These are phyloP conservation scores for Atkinsonella texensis DNA, from an alignment of 2,329 filamentous ascomycete species.

Conservation along the genomic window DNA sequence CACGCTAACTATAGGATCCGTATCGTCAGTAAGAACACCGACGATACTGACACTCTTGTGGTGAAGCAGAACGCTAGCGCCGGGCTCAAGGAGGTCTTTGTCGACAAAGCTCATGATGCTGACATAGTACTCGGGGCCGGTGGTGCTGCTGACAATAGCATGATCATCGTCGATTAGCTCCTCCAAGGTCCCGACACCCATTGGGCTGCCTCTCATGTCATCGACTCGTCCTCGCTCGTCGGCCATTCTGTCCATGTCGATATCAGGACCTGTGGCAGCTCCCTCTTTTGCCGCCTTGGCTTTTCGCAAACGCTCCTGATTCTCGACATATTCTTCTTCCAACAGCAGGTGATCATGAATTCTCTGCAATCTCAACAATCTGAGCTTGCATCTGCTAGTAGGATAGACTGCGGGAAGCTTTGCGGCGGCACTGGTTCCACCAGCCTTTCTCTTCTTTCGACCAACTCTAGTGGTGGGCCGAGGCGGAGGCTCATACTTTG, in stretches of 20 bases:
- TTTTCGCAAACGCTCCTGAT: slow-evolving; percentile 91
- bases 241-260: slow-evolving; percentile 69
- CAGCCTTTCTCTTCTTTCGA: slow-evolving; percentile 95
- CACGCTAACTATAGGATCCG: slow-evolving; percentile 88
- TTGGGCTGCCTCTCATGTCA: slow-evolving; percentile 96
- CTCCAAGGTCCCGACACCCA: slow-evolving; percentile 95
- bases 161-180: slow-evolving; percentile 99
- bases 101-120: slow-evolving; percentile 99
- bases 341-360: slow-evolving; percentile 95
- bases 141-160: slow-evolving; percentile 94
- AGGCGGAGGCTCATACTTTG: slow-evolving; percentile 98
- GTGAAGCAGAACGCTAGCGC: slow-evolving; percentile 86
- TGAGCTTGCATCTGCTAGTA: slow-evolving; percentile 92
- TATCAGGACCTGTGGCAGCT: slow-evolving; percentile 56
- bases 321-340: slow-evolving; percentile 98
- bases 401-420: slow-evolving; percentile 93
- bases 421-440: slow-evolving; percentile 83
- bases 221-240: slow-evolving; percentile 92
- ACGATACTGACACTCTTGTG: slow-evolving; percentile 98
- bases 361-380: slow-evolving; percentile 94
- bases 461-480: slow-evolving; percentile 93
- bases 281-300: slow-evolving; percentile 71
- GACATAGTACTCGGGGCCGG: slow-evolving; percentile 96
- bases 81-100: slow-evolving; percentile 94
- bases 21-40: slow-evolving; percentile 90